Evolutionary conservation across 2,329 filamentous ascomycete genomes (phyloP).

Genomic region (Ceratocystiopsis minuta): DNA sequence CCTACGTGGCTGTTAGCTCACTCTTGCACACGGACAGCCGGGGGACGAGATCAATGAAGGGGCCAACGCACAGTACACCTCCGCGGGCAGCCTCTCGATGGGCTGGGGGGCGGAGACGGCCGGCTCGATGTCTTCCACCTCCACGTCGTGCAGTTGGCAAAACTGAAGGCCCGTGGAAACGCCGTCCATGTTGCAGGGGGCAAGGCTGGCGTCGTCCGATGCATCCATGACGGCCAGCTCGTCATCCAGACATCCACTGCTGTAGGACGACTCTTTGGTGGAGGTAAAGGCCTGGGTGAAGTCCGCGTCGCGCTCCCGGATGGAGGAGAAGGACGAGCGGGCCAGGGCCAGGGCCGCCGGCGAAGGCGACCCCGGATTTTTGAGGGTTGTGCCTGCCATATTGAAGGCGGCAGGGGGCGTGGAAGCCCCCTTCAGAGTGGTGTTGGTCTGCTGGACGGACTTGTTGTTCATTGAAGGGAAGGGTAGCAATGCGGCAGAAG

Average conservation of each 20-base stretch:
- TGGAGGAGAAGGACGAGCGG: slow-evolving; percentile 43
- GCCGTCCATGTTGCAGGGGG: not conserved
- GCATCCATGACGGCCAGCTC: slow-evolving; percentile 34
- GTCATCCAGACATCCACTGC: slow-evolving; percentile 11
- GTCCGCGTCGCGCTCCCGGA: slow-evolving; percentile 40
- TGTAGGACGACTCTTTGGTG: slow-evolving; percentile 43
- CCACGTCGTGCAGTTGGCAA: not conserved
- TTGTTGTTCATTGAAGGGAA: too few relatives aligned
- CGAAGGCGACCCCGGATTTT: slow-evolving; percentile 2
- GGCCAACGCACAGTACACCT: slow-evolving; percentile 56
- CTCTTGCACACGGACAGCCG: not conserved
- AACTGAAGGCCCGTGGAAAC: too few relatives aligned
- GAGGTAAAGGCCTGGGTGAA: slow-evolving; percentile 45
- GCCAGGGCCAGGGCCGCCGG: slow-evolving; percentile 7
- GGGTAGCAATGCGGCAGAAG: too few relatives aligned
- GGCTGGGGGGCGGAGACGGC: slow-evolving; percentile 1
- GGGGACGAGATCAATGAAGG: not conserved
- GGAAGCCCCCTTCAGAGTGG: slow-evolving; percentile 2
- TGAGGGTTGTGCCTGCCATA: too few relatives aligned
- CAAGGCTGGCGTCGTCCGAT: not conserved
- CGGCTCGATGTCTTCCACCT: not conserved
- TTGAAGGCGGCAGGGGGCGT: not conserved
- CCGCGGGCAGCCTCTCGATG: slow-evolving; percentile 49
- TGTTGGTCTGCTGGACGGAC: not conserved
- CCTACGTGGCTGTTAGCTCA: slow-evolving; percentile 24